These are phyloP conservation scores for Lachancea quebecensis DNA, from an alignment of 805 yeast genomes.

Conservation along the genomic window DNA sequence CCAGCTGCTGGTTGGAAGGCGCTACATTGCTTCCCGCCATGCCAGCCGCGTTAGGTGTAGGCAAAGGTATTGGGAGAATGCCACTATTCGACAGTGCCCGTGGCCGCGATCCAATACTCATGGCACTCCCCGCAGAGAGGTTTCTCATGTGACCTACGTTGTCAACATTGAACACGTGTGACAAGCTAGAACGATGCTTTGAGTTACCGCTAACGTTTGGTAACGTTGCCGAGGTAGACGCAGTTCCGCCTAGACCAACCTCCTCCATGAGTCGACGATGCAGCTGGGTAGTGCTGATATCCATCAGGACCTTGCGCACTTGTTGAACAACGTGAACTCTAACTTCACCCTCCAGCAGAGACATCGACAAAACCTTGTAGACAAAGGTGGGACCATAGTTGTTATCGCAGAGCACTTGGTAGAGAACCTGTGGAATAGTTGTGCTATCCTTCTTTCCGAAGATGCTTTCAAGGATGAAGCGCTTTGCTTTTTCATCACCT, in stretches of 20 bases:
- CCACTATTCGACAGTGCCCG: slow-evolving; percentile 11
- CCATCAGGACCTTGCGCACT: slow-evolving; percentile 56
- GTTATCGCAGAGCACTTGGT: slow-evolving; percentile 56
- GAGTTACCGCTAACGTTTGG: background rate
- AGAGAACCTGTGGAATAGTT: slow-evolving; percentile 43
- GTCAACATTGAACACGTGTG: slow-evolving; percentile 22
- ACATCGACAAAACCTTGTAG: slow-evolving; percentile 70
- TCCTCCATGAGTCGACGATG: slow-evolving; percentile 87
- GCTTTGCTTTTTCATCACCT: slow-evolving; percentile 55
- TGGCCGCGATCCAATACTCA: slow-evolving; percentile 28
- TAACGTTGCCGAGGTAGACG: background rate
- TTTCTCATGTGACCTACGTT: slow-evolving; percentile 24
- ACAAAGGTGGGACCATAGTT: slow-evolving; percentile 70
- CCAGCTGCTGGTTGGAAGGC: background rate
- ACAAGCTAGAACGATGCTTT: slow-evolving; percentile 21
- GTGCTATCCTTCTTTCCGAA: slow-evolving; percentile 45
- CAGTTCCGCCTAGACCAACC: slow-evolving; percentile 52
- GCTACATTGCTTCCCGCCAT: background rate
- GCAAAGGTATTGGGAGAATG: slow-evolving; percentile 9
- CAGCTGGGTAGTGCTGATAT: slow-evolving; percentile 58
- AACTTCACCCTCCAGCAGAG: slow-evolving; percentile 50
- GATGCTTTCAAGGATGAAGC: slow-evolving; percentile 53
- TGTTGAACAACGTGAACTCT: slow-evolving; percentile 54
- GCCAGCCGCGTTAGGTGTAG: slow-evolving; percentile 5
- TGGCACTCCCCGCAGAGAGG: slow-evolving; percentile 26